Percentiles rank a stretch among this genome's conserved stretches.
phyloP scores from a whole-genome alignment of 2,329 filamentous ascomycete species.

The Dactylella cylindrospora region DNA sequence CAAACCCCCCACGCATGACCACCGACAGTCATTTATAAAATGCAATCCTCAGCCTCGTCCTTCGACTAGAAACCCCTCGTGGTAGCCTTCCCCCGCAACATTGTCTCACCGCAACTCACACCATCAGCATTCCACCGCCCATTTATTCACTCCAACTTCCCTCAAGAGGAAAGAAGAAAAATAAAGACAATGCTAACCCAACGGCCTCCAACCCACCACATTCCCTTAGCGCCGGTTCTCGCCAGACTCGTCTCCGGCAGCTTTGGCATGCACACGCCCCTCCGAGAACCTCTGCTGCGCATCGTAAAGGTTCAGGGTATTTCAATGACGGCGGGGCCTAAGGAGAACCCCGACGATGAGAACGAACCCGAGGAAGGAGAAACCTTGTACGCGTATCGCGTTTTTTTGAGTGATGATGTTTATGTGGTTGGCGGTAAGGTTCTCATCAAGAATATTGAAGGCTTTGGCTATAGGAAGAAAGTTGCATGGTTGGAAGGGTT shows the following conservation, averaged over 20 bases:
- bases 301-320: conserved; percentile 39
- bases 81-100: too few relatives aligned
- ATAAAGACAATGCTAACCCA: conserved; percentile 13
- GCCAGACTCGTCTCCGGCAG: conserved; percentile 28
- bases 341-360: conserved; percentile 28
- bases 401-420: conserved; percentile 29
- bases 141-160: too few relatives aligned
- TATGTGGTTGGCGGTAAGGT: conserved; percentile 33
- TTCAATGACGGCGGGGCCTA: conserved; percentile 37
- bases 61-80: too few relatives aligned
- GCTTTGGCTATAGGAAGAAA: too few relatives aligned
- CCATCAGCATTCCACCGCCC: background rate
- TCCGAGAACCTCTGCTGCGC: conserved; percentile 26
- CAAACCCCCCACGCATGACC: too few relatives aligned
- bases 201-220: conserved; percentile 10
- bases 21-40: too few relatives aligned
- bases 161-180: too few relatives aligned
- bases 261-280: conserved; percentile 18
- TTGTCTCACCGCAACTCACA: too few relatives aligned
- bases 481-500: too few relatives aligned
- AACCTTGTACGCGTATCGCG: conserved; percentile 24
- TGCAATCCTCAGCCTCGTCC: too few relatives aligned
- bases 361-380: conserved; percentile 22
- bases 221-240: conserved; percentile 18
- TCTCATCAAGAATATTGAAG: too few relatives aligned